These are phyloP conservation scores for Mimosa pudica DNA, from an alignment of 306 rosid genomes.

Conservation along the genomic window DNA sequence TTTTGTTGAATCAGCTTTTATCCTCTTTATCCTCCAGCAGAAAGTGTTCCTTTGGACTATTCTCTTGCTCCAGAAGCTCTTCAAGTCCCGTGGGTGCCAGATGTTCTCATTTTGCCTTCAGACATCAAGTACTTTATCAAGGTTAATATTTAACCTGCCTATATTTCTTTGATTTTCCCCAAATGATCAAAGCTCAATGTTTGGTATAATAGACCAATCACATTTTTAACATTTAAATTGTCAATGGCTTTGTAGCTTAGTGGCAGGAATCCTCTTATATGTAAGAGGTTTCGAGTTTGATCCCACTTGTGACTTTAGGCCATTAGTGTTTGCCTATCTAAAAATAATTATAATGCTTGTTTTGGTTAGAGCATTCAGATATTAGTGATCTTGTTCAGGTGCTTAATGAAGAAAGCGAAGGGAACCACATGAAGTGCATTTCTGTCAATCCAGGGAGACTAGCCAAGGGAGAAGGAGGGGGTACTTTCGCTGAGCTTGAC, in stretches of 20 bases:
- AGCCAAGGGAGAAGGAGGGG: slow-evolving; percentile 95
- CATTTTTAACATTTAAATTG: not conserved
- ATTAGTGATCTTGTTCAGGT: slow-evolving; percentile 46
- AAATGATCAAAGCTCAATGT: slow-evolving; percentile 16
- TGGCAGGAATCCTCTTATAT: no score
- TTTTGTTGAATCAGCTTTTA: slow-evolving; percentile 74
- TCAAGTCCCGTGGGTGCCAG: slow-evolving; percentile 68
- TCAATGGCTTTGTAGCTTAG: no score
- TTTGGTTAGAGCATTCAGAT: slow-evolving; percentile 7
- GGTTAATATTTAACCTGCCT: slow-evolving; percentile 47
- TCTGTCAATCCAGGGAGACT: slow-evolving; percentile 93
- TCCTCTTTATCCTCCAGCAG: slow-evolving; percentile 91
- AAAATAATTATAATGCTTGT: not conserved
- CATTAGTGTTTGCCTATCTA: no score
- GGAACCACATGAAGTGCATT: slow-evolving; percentile 54
- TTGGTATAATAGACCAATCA: not conserved
- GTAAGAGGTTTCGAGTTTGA: no score
- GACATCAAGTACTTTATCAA: slow-evolving; percentile 81
- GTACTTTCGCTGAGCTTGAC: slow-evolving; percentile 83
- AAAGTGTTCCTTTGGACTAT: slow-evolving; percentile 81
- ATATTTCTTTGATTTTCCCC: not conserved
- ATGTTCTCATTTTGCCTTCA: slow-evolving; percentile 88
- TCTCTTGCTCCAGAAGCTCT: slow-evolving; percentile 86
- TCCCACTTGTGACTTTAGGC: no score
- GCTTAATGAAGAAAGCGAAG: slow-evolving; percentile 55